Evolutionary conservation across 805 yeast species (phyloP), one percentile per base, ranked within the genome.

Genomic region (Komagataella ulmi): DNA sequence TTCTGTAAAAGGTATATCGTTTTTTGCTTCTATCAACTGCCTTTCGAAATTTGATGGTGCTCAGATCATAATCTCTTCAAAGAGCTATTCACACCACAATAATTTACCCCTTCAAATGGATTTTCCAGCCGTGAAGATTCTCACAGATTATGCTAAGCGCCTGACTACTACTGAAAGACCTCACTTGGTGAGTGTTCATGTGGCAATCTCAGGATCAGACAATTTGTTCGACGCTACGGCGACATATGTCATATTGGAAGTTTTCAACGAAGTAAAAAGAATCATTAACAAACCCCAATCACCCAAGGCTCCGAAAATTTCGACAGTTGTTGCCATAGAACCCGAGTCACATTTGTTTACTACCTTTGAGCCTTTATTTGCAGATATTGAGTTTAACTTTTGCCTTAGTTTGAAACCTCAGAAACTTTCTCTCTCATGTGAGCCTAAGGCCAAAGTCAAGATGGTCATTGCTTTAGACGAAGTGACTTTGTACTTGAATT

Each of bases 371-470:
- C 40, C 40, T 14, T 30, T 30, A 5, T 30, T 30, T 30, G 40
- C 40, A 10, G 40, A 30, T 30, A 30, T 30, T 30, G 88, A 85
- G 55, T 57, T 88, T 24, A 80, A 79, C 50, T 65, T 85, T 51
- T 80, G 84, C 0, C 56, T 90, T 6, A 71, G 75, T 45, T 75
- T 90, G 50, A 89, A 80, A 18, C 77, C 81, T 40, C 99, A 93
- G 62, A 77, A 76, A 47, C 62, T 93, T 19, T 76, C 85, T 2
- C 69, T 93, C 51, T 85, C 95, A 57, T 93, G 99, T 73, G 91
- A 87, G 54, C 99, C 99, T 1, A 83, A 83, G 17, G 98, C 98
- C 0, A 88, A 87, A 61, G 93, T 93, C 1, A 89, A 88, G 44
- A 95, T 97, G 0, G 78, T 85, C 43, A 82, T 88, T 14, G 85